A percentile compares a stretch with the other conserved stretches of the same genome.
phyloP scores from a whole-genome alignment of 2,329 filamentous ascomycete species.

The Penicillium hordei region DNA sequence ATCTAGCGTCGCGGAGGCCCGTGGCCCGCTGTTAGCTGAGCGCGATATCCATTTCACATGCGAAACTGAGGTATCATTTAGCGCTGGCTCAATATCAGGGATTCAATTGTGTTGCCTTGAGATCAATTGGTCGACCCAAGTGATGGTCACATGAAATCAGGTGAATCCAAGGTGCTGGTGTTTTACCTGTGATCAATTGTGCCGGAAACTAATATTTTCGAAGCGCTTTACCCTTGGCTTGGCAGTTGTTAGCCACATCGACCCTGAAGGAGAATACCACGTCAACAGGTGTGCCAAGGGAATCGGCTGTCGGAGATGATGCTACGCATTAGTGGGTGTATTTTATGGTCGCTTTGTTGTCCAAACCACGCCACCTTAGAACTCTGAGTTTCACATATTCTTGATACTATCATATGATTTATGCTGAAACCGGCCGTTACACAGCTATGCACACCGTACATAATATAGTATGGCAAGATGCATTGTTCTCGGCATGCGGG shows the following conservation, averaged over 20 bases:
- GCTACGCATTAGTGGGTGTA: background rate
- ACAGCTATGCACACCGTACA: background rate
- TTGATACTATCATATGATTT: background rate
- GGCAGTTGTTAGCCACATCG: background rate
- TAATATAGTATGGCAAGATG: background rate
- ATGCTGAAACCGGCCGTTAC: background rate
- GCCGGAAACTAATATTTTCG: background rate
- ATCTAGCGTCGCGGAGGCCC: background rate
- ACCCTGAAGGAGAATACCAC: background rate
- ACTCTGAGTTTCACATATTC: background rate
- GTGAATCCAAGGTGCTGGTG: background rate
- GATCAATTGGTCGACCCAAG: background rate
- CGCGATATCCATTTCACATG: constrained; percentile 2
- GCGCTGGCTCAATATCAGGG: background rate
- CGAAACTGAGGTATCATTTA: background rate
- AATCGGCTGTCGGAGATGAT: background rate
- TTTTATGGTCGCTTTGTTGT: background rate
- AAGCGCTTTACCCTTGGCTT: constrained; percentile 6
- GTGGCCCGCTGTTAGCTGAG: background rate
- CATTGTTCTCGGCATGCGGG: background rate
- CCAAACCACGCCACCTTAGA: background rate
- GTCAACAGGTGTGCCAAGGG: background rate
- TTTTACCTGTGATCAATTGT: background rate
- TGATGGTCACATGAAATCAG: background rate
- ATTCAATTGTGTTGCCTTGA: background rate